Evolutionary conservation across 768 basidiomycete genomes (phyloP), one percentile per base, ranked within the genome.

Genomic region (Suillus clintonianus): DNA sequence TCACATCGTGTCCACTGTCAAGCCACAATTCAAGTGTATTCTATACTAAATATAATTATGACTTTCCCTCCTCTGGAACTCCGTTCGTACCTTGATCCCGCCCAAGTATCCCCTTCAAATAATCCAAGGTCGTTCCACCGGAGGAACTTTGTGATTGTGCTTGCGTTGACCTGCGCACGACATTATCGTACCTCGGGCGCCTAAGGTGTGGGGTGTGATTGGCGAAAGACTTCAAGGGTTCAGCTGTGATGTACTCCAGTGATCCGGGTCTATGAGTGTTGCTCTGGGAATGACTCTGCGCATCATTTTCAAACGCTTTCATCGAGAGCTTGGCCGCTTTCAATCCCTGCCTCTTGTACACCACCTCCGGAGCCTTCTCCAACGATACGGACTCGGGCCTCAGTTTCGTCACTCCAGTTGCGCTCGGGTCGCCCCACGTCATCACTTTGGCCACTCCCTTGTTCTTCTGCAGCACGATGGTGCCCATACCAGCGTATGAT

Each of bases 211-310:
- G 7, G 41, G 36, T 32, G 43, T 55, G 42, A 34, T 36, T 47
- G 39, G 34, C 15, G 54, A 59, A 54, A 54, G 32, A 11, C 15
- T n/a, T 58, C 17, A 67, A 64, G 0, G 75, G 71, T 45, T 74
- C 74, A 39, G 74, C 70, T 19, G 74, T 59, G 30, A 83, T 78
- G 71, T 88, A 88, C 47, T 81, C 80, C 47, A 63, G 72, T 56
- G 82, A 82, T 9, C 87, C 86, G n/a, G 82, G 83, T 2, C 65
- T 62, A 66, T 84, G 74, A 0, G 84, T 80, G 67, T 87, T 88
- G 53, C 73, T 73, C 66, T 69, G 73, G 32, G 53, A 66, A 68
- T 80, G 80, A 19, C 74, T 70, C 48, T 70, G 63, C 37, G 62
- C 62, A 10, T 69, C 69, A 64, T 70, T 72, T 65, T 79, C 68